These are phyloP conservation scores for Cinnamomum chago DNA, from an alignment of 164 flowering plant genomes.

Conservation along the genomic window DNA sequence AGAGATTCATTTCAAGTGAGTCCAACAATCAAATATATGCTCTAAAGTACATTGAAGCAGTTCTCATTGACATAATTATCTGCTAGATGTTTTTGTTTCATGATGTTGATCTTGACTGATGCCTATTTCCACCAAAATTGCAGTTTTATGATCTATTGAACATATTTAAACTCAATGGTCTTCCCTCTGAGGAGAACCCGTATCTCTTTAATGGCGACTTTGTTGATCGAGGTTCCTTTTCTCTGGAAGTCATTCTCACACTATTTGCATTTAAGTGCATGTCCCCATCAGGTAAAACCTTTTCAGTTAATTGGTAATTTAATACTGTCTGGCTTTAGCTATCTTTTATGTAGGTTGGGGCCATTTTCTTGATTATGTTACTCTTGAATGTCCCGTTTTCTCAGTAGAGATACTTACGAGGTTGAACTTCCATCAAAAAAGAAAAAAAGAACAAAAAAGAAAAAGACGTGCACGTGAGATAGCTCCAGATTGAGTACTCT, in stretches of 20 bases:
- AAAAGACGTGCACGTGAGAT: no score
- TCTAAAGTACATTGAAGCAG: neutral
- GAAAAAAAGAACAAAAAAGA: no score
- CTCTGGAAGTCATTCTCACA: slow-evolving; percentile 90
- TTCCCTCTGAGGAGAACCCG: slow-evolving; percentile 96
- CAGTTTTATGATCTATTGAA: slow-evolving; percentile 94
- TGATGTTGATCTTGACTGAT: slow-evolving; percentile 9
- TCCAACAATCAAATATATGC: neutral
- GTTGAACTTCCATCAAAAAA: no score
- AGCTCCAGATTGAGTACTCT: no score
- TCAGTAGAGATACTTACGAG: no score
- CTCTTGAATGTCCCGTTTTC: neutral
- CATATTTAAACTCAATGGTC: slow-evolving; percentile 96
- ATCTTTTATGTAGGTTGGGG: neutral
- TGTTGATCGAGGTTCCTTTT: slow-evolving; percentile 97
- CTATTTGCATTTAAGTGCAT: slow-evolving; percentile 97
- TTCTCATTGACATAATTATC: neutral
- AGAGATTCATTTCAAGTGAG: neutral
- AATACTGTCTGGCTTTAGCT: neutral
- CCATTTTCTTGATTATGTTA: neutral
- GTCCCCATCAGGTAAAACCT: slow-evolving; percentile 75
- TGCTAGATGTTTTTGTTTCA: neutral
- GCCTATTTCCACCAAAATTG: slow-evolving; percentile 20
- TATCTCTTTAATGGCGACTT: slow-evolving; percentile 98
- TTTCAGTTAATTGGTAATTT: neutral